Conservation (phyloP, 1,284 basidiomycete genomes). For the Boletellus deceptivus region DNA sequence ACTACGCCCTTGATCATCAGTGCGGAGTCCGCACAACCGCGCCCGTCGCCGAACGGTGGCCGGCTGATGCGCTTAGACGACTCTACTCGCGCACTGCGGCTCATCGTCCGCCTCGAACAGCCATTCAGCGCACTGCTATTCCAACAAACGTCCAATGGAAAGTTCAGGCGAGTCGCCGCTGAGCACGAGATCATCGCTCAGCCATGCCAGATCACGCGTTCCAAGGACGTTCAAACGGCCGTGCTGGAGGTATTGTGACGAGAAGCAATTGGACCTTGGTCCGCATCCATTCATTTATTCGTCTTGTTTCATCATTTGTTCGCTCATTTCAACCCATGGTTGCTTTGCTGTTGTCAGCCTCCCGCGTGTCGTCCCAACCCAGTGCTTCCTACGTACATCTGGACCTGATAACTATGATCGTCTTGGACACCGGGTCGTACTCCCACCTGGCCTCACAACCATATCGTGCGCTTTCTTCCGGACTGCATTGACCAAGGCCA, state of each 20-base stretch:
- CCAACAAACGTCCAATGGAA: background rate
- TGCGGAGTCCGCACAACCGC: background rate
- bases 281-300: background rate
- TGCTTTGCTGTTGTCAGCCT: background rate
- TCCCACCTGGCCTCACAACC: no score
- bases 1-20: slow-evolving; percentile 1
- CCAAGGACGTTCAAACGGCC: slow-evolving; percentile 5
- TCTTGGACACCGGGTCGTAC: no score
- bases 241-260: slow-evolving; percentile 1
- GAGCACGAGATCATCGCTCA: slow-evolving; percentile 5
- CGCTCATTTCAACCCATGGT: background rate
- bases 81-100: slow-evolving; percentile 6
- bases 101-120: slow-evolving; percentile 5
- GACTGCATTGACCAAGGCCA: no score
- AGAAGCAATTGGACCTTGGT: background rate
- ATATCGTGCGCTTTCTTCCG: no score
- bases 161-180: slow-evolving; percentile 3
- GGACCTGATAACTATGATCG: no score
- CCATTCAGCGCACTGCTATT: slow-evolving; percentile 7
- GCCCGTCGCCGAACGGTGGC: background rate
- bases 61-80: slow-evolving; percentile 1
- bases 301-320: background rate
- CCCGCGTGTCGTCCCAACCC: background rate
- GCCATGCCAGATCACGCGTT: background rate
- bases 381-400: no score